Conservation (phyloP, 371 early-diverging fungal species). For the Conidiobolus incongruus region DNA sequence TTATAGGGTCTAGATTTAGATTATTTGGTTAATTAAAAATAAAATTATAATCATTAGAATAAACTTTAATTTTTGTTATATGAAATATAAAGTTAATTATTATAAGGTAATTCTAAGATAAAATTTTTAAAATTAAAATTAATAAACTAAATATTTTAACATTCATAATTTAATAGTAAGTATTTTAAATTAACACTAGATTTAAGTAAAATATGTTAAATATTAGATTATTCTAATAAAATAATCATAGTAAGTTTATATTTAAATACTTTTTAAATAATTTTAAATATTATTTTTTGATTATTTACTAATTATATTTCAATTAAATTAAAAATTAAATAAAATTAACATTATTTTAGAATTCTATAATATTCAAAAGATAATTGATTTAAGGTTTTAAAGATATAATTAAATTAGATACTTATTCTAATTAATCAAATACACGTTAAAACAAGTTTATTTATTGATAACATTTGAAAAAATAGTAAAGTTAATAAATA, state of each 20-base stretch:
- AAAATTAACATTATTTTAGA: constrained; percentile 17
- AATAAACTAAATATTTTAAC: not conserved
- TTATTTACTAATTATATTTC: not conserved
- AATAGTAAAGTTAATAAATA: constrained; percentile 16
- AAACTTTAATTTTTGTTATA: not conserved
- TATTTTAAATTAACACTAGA: too few relatives aligned
- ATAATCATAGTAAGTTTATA: not conserved
- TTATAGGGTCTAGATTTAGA: too few relatives aligned
- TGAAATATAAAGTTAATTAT: not conserved
- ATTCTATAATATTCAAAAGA: constrained; percentile 35
- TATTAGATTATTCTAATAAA: not conserved
- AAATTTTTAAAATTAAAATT: not conserved
- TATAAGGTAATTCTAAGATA: not conserved
- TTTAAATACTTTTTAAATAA: not conserved
- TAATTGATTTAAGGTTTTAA: constrained; percentile 28
- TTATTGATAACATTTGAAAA: not conserved
- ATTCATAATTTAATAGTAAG: not conserved
- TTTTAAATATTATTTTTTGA: too few relatives aligned
- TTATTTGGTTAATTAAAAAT: too few relatives aligned
- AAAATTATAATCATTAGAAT: too few relatives aligned
- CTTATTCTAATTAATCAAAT: not conserved
- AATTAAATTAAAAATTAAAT: not conserved
- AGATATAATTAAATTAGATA: constrained; percentile 1
- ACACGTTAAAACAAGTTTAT: not conserved
- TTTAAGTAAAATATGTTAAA: not conserved